Evolutionary conservation across 208 protist genomes (phyloP), one percentile per base, ranked within the genome.

Genomic region (Wallacemonas rigidus): DNA sequence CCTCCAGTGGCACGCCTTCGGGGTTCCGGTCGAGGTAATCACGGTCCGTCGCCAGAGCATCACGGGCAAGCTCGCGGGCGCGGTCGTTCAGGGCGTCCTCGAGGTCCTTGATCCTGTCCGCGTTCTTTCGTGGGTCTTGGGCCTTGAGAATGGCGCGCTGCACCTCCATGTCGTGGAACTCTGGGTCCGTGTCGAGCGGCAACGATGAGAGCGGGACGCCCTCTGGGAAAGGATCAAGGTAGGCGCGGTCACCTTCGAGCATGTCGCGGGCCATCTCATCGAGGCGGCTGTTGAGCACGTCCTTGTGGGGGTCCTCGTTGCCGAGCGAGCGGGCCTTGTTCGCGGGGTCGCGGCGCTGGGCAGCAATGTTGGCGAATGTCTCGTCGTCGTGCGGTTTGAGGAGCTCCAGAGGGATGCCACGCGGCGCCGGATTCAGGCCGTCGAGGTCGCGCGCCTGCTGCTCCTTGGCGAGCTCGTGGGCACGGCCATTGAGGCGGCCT

Each of bases 161-260:
- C 69, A 88, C 85, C 75, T 96, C 88, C 78, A 94, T 79, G 41
- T 82, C 69, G 72, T 83, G 80, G 76, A 93, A 93, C 69, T 82
- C 68, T 5, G 83, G 77, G 51, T 95, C 91, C 36, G 71, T 74
- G 80, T 93, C 78, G 55, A 94, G 83, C 6, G 78, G 91, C 26
- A 92, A 73, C 26, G 69, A 54, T n/a, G 47, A 61, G 26, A 92
- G 85, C 43, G 88, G 87, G 35, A 92, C 75, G n/a, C 89, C 89
- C 64, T 86, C 80, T 4, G 89, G 89, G 65, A 87, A 72, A 35
- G 70, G 69, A 68, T 89, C 83, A 17, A 94, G 79, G 71, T 87
- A 89, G 43, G 40, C 57, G 44, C 90, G 77, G 62, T 88, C 82
- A 8, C 83, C 68, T 58, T 77, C 78, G 43, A 95, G 77, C 71